phyloP scores from a whole-genome alignment of 2,329 filamentous ascomycete genomes.

The Alternaria alternata region DNA sequence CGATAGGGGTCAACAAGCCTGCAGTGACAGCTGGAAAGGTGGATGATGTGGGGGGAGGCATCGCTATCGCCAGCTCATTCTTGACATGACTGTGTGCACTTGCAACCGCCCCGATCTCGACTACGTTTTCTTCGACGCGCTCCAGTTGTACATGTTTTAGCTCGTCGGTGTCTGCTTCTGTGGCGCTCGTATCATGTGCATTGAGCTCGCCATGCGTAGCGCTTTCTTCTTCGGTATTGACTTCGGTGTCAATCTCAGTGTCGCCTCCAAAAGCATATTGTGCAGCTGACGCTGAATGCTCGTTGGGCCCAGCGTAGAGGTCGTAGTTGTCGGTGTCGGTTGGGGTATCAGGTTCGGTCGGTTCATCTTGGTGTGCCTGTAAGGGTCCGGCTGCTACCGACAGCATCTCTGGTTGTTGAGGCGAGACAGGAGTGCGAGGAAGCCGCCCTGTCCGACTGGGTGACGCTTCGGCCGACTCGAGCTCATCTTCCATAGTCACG shows the following conservation, averaged over 20 bases:
- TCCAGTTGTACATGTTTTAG: slow-evolving; percentile 3
- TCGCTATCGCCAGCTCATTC: slow-evolving; percentile 26
- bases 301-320: slow-evolving; percentile 35
- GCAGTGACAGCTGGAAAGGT: slow-evolving; percentile 22
- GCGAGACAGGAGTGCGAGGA: slow-evolving; percentile 40
- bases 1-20: slow-evolving; percentile 42
- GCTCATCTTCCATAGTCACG: slow-evolving; percentile 26
- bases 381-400: slow-evolving; percentile 10
- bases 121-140: neutral
- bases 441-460: slow-evolving; percentile 35
- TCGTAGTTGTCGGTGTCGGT: slow-evolving; percentile 29
- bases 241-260: slow-evolving; percentile 40
- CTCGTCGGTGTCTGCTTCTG: slow-evolving; percentile 17
- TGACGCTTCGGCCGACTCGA: slow-evolving; percentile 25
- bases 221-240: slow-evolving; percentile 26
- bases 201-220: slow-evolving; percentile 15
- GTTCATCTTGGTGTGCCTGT: neutral
- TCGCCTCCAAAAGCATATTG: slow-evolving; percentile 50
- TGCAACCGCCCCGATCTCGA: neutral
- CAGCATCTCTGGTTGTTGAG: slow-evolving; percentile 12
- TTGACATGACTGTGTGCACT: neutral
- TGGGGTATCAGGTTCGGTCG: neutral
- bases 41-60: slow-evolving; percentile 46
- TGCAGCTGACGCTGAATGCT: slow-evolving; percentile 66
- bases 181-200: slow-evolving; percentile 12